These are phyloP conservation scores for Arachis monticola DNA, from an alignment of 331 rosid genomes.

Conservation along the genomic window DNA sequence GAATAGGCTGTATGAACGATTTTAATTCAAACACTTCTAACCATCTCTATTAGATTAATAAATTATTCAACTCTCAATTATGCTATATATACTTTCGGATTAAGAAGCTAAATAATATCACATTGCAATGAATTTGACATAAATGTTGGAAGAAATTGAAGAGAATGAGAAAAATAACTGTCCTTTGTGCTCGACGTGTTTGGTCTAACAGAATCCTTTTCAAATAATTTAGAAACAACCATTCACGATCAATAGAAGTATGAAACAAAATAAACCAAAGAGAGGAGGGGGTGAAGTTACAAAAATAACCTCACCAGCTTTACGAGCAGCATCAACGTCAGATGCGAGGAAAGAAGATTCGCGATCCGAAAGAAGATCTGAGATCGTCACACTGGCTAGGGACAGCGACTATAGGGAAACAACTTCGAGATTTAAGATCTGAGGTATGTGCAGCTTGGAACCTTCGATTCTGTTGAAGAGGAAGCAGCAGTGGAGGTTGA, in stretches of 20 bases:
- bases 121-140: constrained; percentile 4
- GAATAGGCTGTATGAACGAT: no score
- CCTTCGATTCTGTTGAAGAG: no score
- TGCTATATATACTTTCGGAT: neutral
- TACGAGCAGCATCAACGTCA: constrained; percentile 50
- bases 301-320: constrained; percentile 52
- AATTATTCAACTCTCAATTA: no score
- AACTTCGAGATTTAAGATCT: no score
- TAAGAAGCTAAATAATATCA: constrained; percentile 4
- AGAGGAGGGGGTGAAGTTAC: neutral
- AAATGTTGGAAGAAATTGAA: neutral
- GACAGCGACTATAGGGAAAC: no score
- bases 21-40: no score
- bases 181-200: constrained; percentile 56
- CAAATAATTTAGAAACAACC: constrained; percentile 46
- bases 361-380: no score
- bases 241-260: neutral
- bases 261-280: neutral
- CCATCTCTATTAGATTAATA: no score
- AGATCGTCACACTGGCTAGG: no score
- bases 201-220: constrained; percentile 47
- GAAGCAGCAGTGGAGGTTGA: no score
- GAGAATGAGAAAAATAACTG: constrained; percentile 30
- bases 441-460: no score
- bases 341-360: constrained; percentile 39